Evolutionary conservation across 371 early-diverging fungal species (phyloP).

Genomic region (Mucor piriformis): DNA sequence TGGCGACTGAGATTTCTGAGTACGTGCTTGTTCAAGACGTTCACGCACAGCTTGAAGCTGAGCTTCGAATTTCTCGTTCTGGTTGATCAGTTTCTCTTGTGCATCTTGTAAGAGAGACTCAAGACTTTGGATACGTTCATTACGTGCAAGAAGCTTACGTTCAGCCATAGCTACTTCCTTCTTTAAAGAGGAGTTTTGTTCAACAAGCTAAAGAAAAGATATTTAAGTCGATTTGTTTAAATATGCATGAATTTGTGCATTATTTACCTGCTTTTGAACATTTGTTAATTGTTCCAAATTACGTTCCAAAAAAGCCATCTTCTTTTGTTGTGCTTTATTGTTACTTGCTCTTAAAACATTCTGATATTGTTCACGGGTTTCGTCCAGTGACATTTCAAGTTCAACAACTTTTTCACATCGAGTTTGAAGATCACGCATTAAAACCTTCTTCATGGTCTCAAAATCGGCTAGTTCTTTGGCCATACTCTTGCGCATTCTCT

Average conservation of each 20-base stretch:
- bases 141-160: conserved; percentile 87
- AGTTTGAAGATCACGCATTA: conserved; percentile 95
- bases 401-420: conserved; percentile 95
- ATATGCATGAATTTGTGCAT: conserved; percentile 45
- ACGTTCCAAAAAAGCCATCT: conserved; percentile 94
- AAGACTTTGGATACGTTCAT: conserved; percentile 91
- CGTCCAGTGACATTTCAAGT: conserved; percentile 92
- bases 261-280: conserved; percentile 88
- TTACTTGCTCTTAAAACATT: conserved; percentile 79
- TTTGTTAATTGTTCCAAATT: conserved; percentile 93
- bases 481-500: conserved; percentile 89
- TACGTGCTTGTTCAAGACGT: conserved; percentile 72
- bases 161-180: conserved; percentile 90
- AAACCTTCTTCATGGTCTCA: conserved; percentile 94
- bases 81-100: conserved; percentile 72
- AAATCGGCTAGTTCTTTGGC: conserved; percentile 89
- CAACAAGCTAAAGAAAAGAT: conserved; percentile 73
- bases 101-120: conserved; percentile 85
- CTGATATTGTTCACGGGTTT: conserved; percentile 89
- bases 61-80: conserved; percentile 85
- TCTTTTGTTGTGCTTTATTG: conserved; percentile 87
- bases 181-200: conserved; percentile 92
- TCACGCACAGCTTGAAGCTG: conserved; percentile 76
- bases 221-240: neutral
- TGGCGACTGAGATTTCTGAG: conserved; percentile 53